Percentiles rank a stretch among this genome's conserved stretches.
These are phyloP conservation scores for Chlamydomonas reinhardtii DNA, from an alignment of 163 green algal species.

Conservation along the genomic window DNA sequence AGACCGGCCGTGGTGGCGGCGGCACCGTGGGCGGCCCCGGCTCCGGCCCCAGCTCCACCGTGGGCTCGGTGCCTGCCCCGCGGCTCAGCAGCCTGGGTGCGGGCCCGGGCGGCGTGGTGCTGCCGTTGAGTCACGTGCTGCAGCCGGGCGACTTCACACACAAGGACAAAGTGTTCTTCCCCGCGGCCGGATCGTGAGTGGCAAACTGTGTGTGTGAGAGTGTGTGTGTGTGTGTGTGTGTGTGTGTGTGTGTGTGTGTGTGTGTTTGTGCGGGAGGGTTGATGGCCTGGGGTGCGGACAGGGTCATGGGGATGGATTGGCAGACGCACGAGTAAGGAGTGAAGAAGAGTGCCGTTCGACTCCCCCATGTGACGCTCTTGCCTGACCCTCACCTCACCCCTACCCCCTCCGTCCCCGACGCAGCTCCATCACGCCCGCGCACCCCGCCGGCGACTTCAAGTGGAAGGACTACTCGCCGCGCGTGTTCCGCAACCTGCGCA, in stretches of 20 bases:
- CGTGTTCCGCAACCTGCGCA: conserved; percentile 90
- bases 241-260: too few relatives aligned
- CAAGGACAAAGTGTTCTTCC: conserved; percentile 67
- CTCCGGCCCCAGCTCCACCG: too few relatives aligned
- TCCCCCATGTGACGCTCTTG: neutral
- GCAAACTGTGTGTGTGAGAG: too few relatives aligned
- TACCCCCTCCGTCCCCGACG: neutral
- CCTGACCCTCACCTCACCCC: neutral
- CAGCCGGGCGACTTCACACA: conserved; percentile 50
- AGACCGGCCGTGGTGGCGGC: neutral
- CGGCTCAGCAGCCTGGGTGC: neutral
- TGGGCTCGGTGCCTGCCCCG: neutral
- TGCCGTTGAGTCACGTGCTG: conserved; percentile 23
- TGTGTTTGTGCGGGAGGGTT: too few relatives aligned
- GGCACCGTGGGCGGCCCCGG: too few relatives aligned
- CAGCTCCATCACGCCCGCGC: conserved; percentile 76
- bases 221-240: too few relatives aligned
- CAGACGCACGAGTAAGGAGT: too few relatives aligned
- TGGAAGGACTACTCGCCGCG: conserved; percentile 97
- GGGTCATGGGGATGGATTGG: too few relatives aligned
- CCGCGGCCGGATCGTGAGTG: conserved; percentile 57
- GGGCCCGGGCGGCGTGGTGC: neutral
- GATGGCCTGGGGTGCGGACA: too few relatives aligned
- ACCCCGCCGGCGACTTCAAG: conserved; percentile 87
- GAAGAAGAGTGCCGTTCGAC: too few relatives aligned